Evolutionary conservation across 129 eudicot species (phyloP).

Genomic region (Logfia minima): DNA sequence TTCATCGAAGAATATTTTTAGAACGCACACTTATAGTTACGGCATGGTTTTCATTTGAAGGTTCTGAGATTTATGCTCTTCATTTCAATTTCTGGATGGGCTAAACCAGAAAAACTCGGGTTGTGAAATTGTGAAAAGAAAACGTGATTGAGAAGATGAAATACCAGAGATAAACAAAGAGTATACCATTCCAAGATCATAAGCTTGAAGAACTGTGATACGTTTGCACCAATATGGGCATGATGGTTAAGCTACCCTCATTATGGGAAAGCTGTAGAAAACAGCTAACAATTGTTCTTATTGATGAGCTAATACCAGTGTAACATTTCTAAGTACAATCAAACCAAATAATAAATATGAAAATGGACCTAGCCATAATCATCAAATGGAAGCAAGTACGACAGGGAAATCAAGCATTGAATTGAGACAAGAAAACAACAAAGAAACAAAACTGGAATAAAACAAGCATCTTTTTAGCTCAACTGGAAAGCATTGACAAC

Average conservation of each 20-base stretch:
- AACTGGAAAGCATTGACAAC: constrained; percentile 1
- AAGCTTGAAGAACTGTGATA: background rate
- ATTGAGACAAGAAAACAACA: background rate
- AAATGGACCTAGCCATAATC: no score
- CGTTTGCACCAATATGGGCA: no score
- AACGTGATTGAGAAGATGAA: background rate
- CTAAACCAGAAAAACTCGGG: background rate
- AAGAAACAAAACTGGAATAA: background rate
- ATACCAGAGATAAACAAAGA: background rate
- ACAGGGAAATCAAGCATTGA: background rate
- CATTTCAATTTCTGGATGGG: background rate
- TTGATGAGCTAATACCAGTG: background rate
- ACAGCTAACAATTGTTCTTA: background rate
- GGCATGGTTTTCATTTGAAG: background rate
- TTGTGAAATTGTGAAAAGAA: background rate
- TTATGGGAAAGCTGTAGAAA: background rate
- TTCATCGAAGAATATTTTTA: background rate
- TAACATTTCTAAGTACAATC: background rate
- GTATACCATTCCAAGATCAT: background rate
- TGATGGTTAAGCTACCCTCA: background rate
- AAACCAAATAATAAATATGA: no score
- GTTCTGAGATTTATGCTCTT: background rate
- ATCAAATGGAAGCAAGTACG: background rate
- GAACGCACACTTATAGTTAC: background rate
- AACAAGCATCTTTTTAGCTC: background rate